These are phyloP conservation scores for Grigorovia jiainica DNA, from an alignment of 805 yeast genomes.

Conservation along the genomic window DNA sequence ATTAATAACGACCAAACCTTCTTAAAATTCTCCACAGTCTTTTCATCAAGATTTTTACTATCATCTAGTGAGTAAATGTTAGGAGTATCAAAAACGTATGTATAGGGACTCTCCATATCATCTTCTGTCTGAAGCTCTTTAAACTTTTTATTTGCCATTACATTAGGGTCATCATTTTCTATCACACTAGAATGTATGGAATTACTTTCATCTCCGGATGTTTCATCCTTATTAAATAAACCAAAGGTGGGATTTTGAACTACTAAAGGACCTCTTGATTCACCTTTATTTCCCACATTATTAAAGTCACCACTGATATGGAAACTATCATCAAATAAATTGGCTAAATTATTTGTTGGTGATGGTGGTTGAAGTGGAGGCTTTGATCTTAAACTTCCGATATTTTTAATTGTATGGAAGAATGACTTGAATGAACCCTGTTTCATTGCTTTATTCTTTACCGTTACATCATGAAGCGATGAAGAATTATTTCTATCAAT, in stretches of 20 bases:
- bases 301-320: neutral
- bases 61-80: constrained; percentile 6
- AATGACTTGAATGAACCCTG: neutral
- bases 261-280: neutral
- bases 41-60: constrained; percentile 3
- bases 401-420: neutral
- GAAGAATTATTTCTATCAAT: no score
- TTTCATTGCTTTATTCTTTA: no score
- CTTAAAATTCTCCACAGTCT: constrained; percentile 4
- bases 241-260: neutral
- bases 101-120: constrained; percentile 13
- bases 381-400: neutral
- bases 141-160: neutral
- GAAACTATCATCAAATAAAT: neutral
- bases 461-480: no score
- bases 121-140: neutral
- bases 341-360: neutral
- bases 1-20: constrained; percentile 1
- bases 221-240: neutral
- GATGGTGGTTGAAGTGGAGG: no score
- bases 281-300: neutral
- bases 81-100: constrained; percentile 19
- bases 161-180: neutral
- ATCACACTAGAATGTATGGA: constrained; percentile 3
- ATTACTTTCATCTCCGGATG: neutral